These are phyloP conservation scores for Pseudophaeomoniella oleicola DNA, from an alignment of 2,329 filamentous ascomycete species.

Conservation along the genomic window DNA sequence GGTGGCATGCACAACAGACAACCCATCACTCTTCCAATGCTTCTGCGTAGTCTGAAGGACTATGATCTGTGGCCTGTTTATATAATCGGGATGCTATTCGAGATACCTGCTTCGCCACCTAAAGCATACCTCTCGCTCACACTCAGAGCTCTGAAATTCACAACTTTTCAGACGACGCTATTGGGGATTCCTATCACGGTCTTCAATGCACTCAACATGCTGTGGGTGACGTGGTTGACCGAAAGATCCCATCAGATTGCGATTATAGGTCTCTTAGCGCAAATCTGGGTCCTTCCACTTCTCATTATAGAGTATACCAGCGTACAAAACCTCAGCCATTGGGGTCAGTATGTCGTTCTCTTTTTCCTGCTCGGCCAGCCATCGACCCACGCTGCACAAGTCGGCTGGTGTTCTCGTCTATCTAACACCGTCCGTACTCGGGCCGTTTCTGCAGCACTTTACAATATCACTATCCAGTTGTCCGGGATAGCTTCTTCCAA, in stretches of 20 bases:
- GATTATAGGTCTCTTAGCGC: conserved; percentile 18
- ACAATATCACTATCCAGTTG: conserved; percentile 31
- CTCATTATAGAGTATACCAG: background rate
- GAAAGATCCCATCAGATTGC: conserved; percentile 23
- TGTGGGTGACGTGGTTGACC: conserved; percentile 15
- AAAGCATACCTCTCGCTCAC: conserved; percentile 32
- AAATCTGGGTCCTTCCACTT: background rate
- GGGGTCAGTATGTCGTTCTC: conserved; percentile 26
- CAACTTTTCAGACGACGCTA: conserved; percentile 13
- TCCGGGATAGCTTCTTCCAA: conserved; percentile 20
- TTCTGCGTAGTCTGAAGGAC: conserved; percentile 20
- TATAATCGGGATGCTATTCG: conserved; percentile 18
- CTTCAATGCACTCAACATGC: conserved; percentile 19
- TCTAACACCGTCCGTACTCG: conserved; percentile 35
- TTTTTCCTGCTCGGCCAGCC: conserved; percentile 32
- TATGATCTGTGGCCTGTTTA: conserved; percentile 25
- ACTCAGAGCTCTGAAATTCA: conserved; percentile 25
- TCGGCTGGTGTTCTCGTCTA: conserved; percentile 33
- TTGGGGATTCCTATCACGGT: conserved; percentile 21
- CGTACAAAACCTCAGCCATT: conserved; percentile 16
- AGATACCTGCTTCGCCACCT: conserved; percentile 28
- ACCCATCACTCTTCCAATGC: conserved; percentile 14
- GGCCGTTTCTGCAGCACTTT: conserved; percentile 32
- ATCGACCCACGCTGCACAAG: conserved; percentile 34
- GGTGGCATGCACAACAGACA: conserved; percentile 22